Percentiles rank a stretch among this genome's conserved stretches.
Evolutionary conservation across 257 asterid species (phyloP).

Genomic region (Solanum tarijense): DNA sequence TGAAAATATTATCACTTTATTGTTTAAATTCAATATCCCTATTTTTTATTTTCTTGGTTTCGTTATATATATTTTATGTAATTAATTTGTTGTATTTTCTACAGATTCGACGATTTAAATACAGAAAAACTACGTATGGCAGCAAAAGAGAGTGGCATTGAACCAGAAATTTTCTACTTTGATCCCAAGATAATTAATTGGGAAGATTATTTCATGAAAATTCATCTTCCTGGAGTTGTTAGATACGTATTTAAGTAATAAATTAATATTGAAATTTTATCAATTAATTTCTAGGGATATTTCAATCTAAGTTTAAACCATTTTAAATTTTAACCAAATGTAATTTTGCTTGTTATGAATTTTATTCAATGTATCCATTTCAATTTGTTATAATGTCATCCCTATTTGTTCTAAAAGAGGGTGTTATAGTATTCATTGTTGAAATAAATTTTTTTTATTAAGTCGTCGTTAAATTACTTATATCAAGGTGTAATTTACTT

Average conservation of each 20-base stretch:
- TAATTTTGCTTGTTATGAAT: background rate
- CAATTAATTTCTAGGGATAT: background rate
- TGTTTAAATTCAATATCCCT: background rate
- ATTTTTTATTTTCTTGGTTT: background rate
- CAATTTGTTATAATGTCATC: background rate
- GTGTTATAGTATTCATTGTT: background rate
- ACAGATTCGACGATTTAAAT: slow-evolving; percentile 79
- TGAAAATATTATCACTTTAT: background rate
- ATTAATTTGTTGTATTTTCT: background rate
- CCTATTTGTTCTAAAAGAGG: background rate
- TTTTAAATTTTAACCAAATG: background rate
- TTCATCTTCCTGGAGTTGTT: slow-evolving; percentile 69
- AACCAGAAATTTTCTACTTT: slow-evolving; percentile 40
- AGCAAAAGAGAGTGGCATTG: slow-evolving; percentile 24
- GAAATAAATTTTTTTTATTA: background rate
- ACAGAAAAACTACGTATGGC: slow-evolving; percentile 46
- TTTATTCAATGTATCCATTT: background rate
- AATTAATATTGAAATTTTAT: background rate
- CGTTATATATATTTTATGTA: background rate
- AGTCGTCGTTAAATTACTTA: too few species aligned
- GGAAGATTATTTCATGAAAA: slow-evolving; percentile 67
- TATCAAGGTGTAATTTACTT: too few species aligned
- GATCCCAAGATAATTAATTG: slow-evolving; percentile 62
- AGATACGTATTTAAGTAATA: slow-evolving; percentile 54
- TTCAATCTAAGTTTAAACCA: background rate